phyloP scores from a whole-genome alignment of 2,329 filamentous ascomycete species.

The Scorias spongiosa region DNA sequence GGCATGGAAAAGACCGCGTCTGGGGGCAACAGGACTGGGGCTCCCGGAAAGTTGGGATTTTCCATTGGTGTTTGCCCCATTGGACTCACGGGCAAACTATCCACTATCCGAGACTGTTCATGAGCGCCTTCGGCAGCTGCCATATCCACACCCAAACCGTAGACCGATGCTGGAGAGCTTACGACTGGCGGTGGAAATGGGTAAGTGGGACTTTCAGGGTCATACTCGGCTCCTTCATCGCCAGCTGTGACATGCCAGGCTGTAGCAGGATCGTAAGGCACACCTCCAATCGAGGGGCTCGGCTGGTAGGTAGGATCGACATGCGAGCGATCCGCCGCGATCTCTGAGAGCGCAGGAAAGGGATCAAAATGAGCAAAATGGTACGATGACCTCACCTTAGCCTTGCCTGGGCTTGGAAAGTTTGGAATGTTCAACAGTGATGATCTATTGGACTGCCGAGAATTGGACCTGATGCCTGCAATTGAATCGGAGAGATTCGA shows the following conservation, averaged over 20 bases:
- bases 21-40: slow-evolving; percentile 14
- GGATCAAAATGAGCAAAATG: slow-evolving; percentile 1
- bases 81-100: slow-evolving; percentile 1
- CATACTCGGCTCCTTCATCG: slow-evolving; percentile 9
- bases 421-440: slow-evolving; percentile 8
- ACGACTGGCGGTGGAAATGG: background rate
- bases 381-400: slow-evolving; percentile 4
- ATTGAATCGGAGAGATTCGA: background rate
- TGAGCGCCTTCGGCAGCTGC: background rate
- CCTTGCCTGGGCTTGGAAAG: slow-evolving; percentile 19
- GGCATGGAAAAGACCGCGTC: slow-evolving; percentile 1
- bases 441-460: slow-evolving; percentile 1
- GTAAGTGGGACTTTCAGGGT: slow-evolving; percentile 2
- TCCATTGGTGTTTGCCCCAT: slow-evolving; percentile 1
- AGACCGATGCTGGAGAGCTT: background rate
- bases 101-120: background rate
- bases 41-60: slow-evolving; percentile 7
- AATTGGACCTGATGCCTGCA: background rate
- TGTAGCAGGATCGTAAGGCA: background rate
- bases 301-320: background rate
- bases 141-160: background rate
- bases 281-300: background rate
- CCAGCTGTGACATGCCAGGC: background rate
- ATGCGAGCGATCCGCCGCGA: slow-evolving; percentile 9
- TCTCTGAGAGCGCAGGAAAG: too few species aligned